Evolutionary conservation across 805 yeast genomes (phyloP).

Genomic region (Kuraishia ogatae): DNA sequence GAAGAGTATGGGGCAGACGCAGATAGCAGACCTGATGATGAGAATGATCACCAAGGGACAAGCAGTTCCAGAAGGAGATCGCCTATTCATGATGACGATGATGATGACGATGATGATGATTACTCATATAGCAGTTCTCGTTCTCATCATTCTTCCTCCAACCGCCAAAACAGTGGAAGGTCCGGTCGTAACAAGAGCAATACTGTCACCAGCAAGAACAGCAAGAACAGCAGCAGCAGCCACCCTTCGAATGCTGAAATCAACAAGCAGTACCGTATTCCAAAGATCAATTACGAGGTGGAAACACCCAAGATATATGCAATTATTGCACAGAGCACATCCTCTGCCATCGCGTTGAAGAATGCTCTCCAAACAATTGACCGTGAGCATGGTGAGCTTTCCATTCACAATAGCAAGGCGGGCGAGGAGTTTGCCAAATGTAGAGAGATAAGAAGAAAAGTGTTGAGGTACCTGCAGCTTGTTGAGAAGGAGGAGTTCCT

Average conservation of each 20-base stretch:
- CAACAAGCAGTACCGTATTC: slow-evolving; percentile 49
- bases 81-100: slow-evolving; percentile 8
- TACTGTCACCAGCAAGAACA: not conserved
- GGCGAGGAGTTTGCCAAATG: slow-evolving; percentile 67
- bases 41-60: not conserved
- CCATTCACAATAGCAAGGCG: slow-evolving; percentile 57
- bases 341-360: slow-evolving; percentile 60
- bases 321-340: slow-evolving; percentile 66
- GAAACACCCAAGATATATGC: slow-evolving; percentile 67
- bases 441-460: slow-evolving; percentile 64
- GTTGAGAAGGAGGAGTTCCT: slow-evolving; percentile 79
- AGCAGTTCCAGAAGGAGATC: not conserved
- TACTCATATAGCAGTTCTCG: not conserved
- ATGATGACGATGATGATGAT: slow-evolving; percentile 13
- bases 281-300: slow-evolving; percentile 56
- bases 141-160: slow-evolving; percentile 1
- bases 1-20: slow-evolving; percentile 15
- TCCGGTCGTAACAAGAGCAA: slow-evolving; percentile 1
- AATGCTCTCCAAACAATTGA: slow-evolving; percentile 44
- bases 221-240: slow-evolving; percentile 1
- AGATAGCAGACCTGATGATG: not conserved
- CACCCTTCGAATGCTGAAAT: slow-evolving; percentile 24
- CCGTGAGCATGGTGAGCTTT: slow-evolving; percentile 35
- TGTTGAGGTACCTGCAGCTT: slow-evolving; percentile 74
- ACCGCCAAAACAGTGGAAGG: slow-evolving; percentile 6